phyloP scores from a whole-genome alignment of 805 yeast species.

The Wickerhamiella spandovensis region DNA sequence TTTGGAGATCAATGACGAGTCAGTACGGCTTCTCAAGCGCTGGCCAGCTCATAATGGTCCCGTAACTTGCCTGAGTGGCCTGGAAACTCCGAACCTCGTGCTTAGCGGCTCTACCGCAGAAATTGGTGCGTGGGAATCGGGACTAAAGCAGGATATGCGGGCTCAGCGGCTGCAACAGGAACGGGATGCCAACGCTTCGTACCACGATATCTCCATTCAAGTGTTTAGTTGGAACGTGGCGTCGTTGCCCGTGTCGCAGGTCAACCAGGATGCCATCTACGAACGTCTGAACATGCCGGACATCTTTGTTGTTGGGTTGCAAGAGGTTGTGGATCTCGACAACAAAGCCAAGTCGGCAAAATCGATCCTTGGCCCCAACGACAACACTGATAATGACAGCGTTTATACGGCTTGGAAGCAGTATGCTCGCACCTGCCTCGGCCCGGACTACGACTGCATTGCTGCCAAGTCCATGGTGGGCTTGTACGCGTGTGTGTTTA shows the following conservation, averaged over 20 bases:
- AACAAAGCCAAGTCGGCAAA: conserved; percentile 70
- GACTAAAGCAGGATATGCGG: conserved; percentile 8
- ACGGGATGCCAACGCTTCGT: conserved; percentile 3
- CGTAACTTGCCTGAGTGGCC: conserved; percentile 1
- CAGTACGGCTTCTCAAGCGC: conserved; percentile 25
- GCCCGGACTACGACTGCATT: conserved; percentile 36
- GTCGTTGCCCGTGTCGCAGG: conserved; percentile 24
- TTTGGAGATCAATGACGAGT: conserved; percentile 19
- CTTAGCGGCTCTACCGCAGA: neutral
- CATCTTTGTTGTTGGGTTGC: conserved; percentile 69
- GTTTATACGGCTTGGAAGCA: conserved; percentile 26
- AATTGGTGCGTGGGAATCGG: conserved; percentile 26
- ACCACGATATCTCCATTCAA: conserved; percentile 18
- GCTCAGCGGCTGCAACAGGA: neutral
- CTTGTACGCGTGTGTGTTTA: conserved; percentile 54
- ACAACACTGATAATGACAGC: conserved; percentile 20
- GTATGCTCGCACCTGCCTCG: conserved; percentile 16
- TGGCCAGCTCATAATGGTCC: conserved; percentile 28
- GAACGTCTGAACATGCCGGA: conserved; percentile 36
- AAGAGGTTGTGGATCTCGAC: conserved; percentile 80
- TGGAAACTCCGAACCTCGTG: neutral
- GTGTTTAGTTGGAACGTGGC: conserved; percentile 32
- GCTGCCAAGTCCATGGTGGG: conserved; percentile 85
- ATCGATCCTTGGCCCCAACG: conserved; percentile 32
- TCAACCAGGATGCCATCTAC: conserved; percentile 18